phyloP scores from a whole-genome alignment of 2,329 filamentous ascomycete species.

The Paraphoma sp. region DNA sequence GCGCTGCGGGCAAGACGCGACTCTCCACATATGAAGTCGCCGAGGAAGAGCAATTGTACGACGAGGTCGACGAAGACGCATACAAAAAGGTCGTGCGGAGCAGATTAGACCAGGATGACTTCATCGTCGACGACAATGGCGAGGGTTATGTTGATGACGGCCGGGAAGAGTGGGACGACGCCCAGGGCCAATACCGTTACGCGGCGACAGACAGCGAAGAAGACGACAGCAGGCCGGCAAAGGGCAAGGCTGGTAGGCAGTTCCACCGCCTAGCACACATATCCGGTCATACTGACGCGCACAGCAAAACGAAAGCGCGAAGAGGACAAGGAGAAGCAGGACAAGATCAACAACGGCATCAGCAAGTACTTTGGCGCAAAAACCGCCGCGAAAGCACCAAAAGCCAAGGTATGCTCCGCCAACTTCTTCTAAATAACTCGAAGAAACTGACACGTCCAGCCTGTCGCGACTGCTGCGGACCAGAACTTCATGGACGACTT shows the following conservation, averaged over 20 bases:
- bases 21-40: constrained; percentile 86
- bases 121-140: constrained; percentile 97
- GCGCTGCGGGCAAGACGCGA: constrained; percentile 88
- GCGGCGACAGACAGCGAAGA: constrained; percentile 74
- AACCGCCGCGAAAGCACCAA: constrained; percentile 67
- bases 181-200: constrained; percentile 72
- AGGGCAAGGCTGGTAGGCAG: constrained; percentile 64
- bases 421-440: too few relatives aligned
- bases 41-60: constrained; percentile 85
- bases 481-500: constrained; percentile 85
- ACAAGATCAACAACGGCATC: constrained; percentile 89
- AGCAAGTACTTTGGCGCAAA: constrained; percentile 93
- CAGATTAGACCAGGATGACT: constrained; percentile 91
- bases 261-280: background rate
- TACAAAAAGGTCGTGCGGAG: constrained; percentile 96
- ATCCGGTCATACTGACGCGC: constrained; percentile 20
- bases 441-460: constrained; percentile 55
- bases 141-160: constrained; percentile 97
- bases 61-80: constrained; percentile 93
- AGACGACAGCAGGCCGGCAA: constrained; percentile 68
- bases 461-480: constrained; percentile 82
- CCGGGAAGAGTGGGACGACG: constrained; percentile 72
- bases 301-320: constrained; percentile 85
- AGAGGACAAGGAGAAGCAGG: constrained; percentile 82
- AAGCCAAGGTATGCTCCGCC: constrained; percentile 72